These are phyloP conservation scores for Hypoxylon fragiforme DNA, from an alignment of 495 filamentous ascomycete genomes.

Conservation along the genomic window DNA sequence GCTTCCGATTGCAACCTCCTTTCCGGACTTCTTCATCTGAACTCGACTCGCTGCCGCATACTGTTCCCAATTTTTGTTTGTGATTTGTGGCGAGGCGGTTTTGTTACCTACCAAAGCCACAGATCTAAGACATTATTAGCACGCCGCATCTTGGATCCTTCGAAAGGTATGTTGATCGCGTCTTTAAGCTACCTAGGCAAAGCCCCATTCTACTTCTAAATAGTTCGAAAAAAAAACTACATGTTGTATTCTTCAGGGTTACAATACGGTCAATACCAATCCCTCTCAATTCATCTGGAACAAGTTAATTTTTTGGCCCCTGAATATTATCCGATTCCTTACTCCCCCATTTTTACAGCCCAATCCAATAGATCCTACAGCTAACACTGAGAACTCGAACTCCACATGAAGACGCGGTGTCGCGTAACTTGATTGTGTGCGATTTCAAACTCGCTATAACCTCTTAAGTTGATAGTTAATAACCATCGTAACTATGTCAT, in stretches of 20 bases:
- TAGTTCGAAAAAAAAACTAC: too few relatives aligned
- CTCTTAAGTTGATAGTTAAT: too few relatives aligned
- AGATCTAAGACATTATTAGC: slow-evolving; percentile 23
- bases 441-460: too few relatives aligned
- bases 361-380: slow-evolving; percentile 2
- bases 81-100: slow-evolving; percentile 8
- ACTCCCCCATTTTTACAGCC: too few relatives aligned
- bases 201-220: slow-evolving; percentile 1
- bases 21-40: slow-evolving; percentile 25
- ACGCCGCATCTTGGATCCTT: slow-evolving; percentile 20
- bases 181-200: slow-evolving; percentile 14
- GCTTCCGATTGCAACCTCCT: slow-evolving; percentile 16
- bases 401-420: slow-evolving; percentile 13
- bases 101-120: slow-evolving; percentile 9
- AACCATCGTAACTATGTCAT: slow-evolving; percentile 33
- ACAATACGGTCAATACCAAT: too few relatives aligned
- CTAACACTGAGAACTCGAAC: slow-evolving; percentile 5
- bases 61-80: slow-evolving; percentile 3
- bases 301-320: too few relatives aligned
- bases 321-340: too few relatives aligned
- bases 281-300: too few relatives aligned
- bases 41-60: slow-evolving; percentile 17
- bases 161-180: not conserved
- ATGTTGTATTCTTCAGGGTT: not conserved
- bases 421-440: too few relatives aligned